Conservation (phyloP, 2,329 filamentous ascomycete genomes). For the Pestalotiopsis sp. region DNA sequence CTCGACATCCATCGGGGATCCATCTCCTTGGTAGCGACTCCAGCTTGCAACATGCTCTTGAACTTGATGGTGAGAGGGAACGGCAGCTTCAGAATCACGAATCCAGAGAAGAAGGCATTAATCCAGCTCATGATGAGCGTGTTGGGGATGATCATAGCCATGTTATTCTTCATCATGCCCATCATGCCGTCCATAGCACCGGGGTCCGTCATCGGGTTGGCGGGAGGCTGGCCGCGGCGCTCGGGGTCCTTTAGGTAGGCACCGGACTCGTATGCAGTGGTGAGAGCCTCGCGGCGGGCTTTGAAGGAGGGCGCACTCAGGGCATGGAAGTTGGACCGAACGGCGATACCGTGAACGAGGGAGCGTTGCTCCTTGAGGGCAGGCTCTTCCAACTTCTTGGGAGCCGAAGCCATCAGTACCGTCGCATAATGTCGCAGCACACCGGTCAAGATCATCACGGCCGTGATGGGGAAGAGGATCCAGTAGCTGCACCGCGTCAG, state of each 20-base stretch:
- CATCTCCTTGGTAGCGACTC: constrained; percentile 92
- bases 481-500: constrained; percentile 72
- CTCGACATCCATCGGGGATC: constrained; percentile 99
- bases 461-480: constrained; percentile 96
- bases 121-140: constrained; percentile 99
- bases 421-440: constrained; percentile 95
- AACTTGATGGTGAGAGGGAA: constrained; percentile 98
- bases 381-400: constrained; percentile 78
- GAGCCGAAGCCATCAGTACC: constrained; percentile 82
- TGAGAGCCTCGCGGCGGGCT: constrained; percentile 77
- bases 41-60: constrained; percentile 98
- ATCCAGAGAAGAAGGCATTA: constrained; percentile 97
- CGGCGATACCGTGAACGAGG: constrained; percentile 80
- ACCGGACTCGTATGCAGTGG: constrained; percentile 81
- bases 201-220: constrained; percentile 94
- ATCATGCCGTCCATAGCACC: constrained; percentile 99
- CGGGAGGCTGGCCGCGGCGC: constrained; percentile 79
- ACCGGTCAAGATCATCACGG: constrained; percentile 97
- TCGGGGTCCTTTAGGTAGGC: constrained; percentile 89
- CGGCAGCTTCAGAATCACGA: constrained; percentile 97
- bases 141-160: constrained; percentile 99
- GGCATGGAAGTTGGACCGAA: constrained; percentile 80
- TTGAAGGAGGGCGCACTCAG: constrained; percentile 80
- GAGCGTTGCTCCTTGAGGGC: constrained; percentile 85
- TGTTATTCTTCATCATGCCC: constrained; percentile 99